Conservation (phyloP, 2,329 filamentous ascomycete genomes). For the Paecilomyces variotii region DNA sequence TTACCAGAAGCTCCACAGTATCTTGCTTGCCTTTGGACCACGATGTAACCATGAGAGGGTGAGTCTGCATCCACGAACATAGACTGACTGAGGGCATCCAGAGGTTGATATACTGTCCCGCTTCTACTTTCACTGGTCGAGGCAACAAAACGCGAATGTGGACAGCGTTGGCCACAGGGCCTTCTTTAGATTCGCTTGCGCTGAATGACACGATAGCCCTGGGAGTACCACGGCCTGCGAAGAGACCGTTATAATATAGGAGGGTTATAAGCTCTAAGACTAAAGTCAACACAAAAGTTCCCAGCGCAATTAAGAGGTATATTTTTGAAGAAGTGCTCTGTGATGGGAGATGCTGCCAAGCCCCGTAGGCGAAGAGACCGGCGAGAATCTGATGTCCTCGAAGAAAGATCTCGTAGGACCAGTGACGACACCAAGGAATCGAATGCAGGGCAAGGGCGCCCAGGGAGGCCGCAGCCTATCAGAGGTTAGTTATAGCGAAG, state of each 20-base stretch:
- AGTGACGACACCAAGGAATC: slow-evolving; percentile 11
- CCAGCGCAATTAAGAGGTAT: slow-evolving; percentile 13
- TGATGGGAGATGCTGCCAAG: slow-evolving; percentile 14
- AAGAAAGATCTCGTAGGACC: slow-evolving; percentile 19
- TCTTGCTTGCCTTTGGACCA: slow-evolving; percentile 16
- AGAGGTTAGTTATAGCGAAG: slow-evolving; percentile 3
- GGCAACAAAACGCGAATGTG: slow-evolving; percentile 14
- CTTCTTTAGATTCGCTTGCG: slow-evolving; percentile 2
- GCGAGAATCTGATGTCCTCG: slow-evolving; percentile 14
- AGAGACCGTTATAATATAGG: slow-evolving; percentile 14
- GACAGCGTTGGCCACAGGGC: slow-evolving; percentile 4
- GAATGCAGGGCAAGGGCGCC: slow-evolving; percentile 12
- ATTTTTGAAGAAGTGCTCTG: slow-evolving; percentile 6
- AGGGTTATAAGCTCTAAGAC: slow-evolving; percentile 11
- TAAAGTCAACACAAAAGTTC: slow-evolving; percentile 10
- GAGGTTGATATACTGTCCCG: slow-evolving; percentile 22
- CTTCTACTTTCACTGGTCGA: slow-evolving; percentile 12
- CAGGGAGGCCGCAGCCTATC: slow-evolving; percentile 10
- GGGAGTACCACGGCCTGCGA: slow-evolving; percentile 11
- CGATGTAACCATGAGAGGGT: slow-evolving; percentile 18
- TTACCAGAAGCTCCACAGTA: slow-evolving; percentile 24
- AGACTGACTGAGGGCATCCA: slow-evolving; percentile 19
- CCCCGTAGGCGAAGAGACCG: slow-evolving; percentile 12
- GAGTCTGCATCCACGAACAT: slow-evolving; percentile 15
- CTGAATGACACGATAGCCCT: slow-evolving; percentile 9